Base-by-base conservation (phyloP, 768 basidiomycete species). In the Leccinum disarticulatum region DNA sequence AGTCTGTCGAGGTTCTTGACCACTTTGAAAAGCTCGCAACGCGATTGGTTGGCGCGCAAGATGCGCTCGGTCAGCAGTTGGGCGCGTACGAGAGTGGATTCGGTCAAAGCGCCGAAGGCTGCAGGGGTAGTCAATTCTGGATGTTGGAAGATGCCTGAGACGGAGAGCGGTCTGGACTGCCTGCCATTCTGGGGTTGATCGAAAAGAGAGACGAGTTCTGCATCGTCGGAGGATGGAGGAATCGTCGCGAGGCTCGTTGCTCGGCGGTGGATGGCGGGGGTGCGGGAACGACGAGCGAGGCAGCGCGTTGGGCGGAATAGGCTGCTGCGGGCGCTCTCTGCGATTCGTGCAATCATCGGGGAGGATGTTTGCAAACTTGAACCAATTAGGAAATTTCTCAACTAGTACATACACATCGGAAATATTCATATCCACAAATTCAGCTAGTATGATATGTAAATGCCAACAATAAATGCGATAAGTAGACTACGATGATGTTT, bases 1-100 rank as follows among this genome's bases (percentile, higher is more conserved):
- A 99, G 85, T 61, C 96, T 81, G 78, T 99, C 97, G 61, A 99
- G 77, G 73, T 96, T 97, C 80, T 98, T 98, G 61, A 98, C 92
- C 11, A 93, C 93, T 74, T 87, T 84, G 61, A 87, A 78, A 52
- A 96, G 79, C 73, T 96, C 95, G 54, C 79, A 75, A 38, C 85
- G 81, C 4, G 90, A 88, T 68, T 89, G 80, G 68, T 84, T 79
- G 9, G 91, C 88, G 14, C 83, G 81, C 53, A 90, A 74, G 27
- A 98, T 92, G 47, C 97, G 87, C 57, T 88, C 83, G 15, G 96
- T 95, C 55, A 98, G 81, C 31, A 90, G 75, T 62, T 87, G 84
- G 6, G 93, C 95, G 48, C 93, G 88, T 15, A 85, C 73, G 28
- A 95, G 80, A 17, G 95, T 95, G 28, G 90, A 84, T 55, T 89